phyloP scores from a whole-genome alignment of 106 monocot species.

The Acorus gramineus region DNA sequence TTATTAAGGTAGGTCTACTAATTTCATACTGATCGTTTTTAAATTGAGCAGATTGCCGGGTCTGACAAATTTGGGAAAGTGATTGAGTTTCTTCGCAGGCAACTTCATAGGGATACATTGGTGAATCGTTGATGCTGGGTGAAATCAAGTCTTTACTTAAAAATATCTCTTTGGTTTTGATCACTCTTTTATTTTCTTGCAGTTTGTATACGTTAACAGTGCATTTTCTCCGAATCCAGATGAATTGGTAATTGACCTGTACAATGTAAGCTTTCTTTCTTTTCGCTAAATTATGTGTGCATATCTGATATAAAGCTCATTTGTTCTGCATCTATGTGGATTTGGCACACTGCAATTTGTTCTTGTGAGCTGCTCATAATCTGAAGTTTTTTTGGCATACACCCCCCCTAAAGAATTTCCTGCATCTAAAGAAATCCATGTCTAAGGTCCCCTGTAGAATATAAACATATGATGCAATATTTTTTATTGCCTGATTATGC shows the following conservation, averaged over 20 bases:
- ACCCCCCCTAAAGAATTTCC: too few species aligned
- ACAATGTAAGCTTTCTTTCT: conserved; percentile 56
- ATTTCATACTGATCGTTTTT: background rate
- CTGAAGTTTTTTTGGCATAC: too few species aligned
- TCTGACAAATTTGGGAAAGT: conserved; percentile 72
- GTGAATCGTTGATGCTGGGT: conserved; percentile 18
- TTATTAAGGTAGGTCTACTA: too few species aligned
- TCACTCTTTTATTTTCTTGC: conserved; percentile 1
- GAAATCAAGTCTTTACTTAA: background rate
- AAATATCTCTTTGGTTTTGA: conserved; percentile 1
- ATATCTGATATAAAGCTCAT: too few species aligned
- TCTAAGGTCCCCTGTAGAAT: too few species aligned
- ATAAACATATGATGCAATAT: too few species aligned
- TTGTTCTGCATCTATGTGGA: too few species aligned
- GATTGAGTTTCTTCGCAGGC: conserved; percentile 80
- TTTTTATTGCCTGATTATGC: too few species aligned
- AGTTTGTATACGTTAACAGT: conserved; percentile 98
- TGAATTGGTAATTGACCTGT: conserved; percentile 81
- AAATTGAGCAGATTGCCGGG: conserved; percentile 52
- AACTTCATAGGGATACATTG: conserved; percentile 88
- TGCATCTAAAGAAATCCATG: too few species aligned
- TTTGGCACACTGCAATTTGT: too few species aligned
- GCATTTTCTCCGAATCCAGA: conserved; percentile 98
- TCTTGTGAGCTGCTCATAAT: too few species aligned
- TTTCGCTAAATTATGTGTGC: too few species aligned